These are phyloP conservation scores for Yarrowia sp. DNA, from an alignment of 805 yeast species.

Conservation along the genomic window DNA sequence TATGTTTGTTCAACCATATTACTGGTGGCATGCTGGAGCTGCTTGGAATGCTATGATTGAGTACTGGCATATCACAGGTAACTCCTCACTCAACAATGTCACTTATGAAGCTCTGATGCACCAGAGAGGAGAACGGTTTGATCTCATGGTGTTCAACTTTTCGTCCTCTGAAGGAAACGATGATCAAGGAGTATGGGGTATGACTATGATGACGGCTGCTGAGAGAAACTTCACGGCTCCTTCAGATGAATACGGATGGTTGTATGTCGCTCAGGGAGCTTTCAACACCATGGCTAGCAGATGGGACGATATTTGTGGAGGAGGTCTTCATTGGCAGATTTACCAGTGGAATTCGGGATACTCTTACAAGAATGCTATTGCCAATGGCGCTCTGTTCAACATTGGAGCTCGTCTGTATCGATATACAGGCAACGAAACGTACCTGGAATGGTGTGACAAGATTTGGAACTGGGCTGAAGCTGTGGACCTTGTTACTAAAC, in stretches of 20 bases:
- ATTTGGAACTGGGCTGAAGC: conserved; percentile 73
- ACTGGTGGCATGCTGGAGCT: conserved; percentile 93
- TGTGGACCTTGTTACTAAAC: conserved; percentile 40
- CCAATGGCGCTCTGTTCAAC: conserved; percentile 78
- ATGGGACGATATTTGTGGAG: conserved; percentile 71
- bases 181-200: conserved; percentile 93
- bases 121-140: conserved; percentile 63
- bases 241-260: conserved; percentile 58
- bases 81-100: conserved; percentile 57
- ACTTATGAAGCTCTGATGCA: conserved; percentile 60
- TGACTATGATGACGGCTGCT: conserved; percentile 79
- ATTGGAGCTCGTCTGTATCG: conserved; percentile 81
- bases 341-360: conserved; percentile 86
- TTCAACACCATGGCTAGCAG: conserved; percentile 78
- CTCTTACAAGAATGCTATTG: conserved; percentile 79
- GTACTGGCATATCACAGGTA: conserved; percentile 66
- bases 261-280: conserved; percentile 76
- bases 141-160: conserved; percentile 79
- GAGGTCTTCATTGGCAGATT: conserved; percentile 92
- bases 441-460: conserved; percentile 67
- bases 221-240: conserved; percentile 82
- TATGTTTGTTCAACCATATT: conserved; percentile 69
- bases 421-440: conserved; percentile 67
- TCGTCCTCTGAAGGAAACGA: conserved; percentile 86
- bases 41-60: conserved; percentile 69